These are phyloP conservation scores for Celoporthe dispersa DNA, from an alignment of 2,329 filamentous ascomycete genomes.

Conservation along the genomic window DNA sequence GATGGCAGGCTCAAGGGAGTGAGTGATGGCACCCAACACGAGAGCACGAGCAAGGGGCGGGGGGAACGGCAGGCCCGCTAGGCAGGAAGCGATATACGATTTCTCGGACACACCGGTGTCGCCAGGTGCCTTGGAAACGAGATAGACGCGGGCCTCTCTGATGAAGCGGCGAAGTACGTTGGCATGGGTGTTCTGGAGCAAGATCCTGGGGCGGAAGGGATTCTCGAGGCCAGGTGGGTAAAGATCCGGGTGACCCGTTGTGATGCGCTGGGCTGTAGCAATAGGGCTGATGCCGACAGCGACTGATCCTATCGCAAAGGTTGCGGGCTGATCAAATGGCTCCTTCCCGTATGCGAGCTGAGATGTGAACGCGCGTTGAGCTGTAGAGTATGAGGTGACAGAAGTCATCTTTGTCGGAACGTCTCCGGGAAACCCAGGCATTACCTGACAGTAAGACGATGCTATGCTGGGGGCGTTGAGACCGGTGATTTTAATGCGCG, in stretches of 20 bases:
- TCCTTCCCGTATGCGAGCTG: not conserved
- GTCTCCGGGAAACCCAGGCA: not conserved
- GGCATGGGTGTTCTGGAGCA: slow-evolving; percentile 7
- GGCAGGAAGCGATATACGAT: slow-evolving; percentile 5
- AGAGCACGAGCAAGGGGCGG: slow-evolving; percentile 16
- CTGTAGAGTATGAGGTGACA: not conserved
- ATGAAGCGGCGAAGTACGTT: not conserved
- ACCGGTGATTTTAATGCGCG: not conserved
- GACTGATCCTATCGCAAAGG: not conserved
- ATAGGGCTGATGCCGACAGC: slow-evolving; percentile 6
- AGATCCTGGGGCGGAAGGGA: slow-evolving; percentile 18
- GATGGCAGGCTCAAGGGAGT: slow-evolving; percentile 17
- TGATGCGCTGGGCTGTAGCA: slow-evolving; percentile 5
- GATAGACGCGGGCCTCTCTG: slow-evolving; percentile 9
- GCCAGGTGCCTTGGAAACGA: not conserved
- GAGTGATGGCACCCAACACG: slow-evolving; percentile 6
- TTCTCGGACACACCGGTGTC: not conserved
- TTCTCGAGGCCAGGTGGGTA: slow-evolving; percentile 6
- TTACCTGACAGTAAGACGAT: slow-evolving; percentile 14
- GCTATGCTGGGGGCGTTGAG: not conserved
- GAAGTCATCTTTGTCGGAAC: not conserved
- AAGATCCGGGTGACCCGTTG: slow-evolving; percentile 9
- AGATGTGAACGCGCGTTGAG: not conserved
- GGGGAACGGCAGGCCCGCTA: slow-evolving; percentile 19
- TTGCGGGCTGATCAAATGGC: slow-evolving; percentile 3